Evolutionary conservation across 2,329 filamentous ascomycete species (phyloP), one percentile per base, ranked within the genome.

Genomic region (Teratosphaeria gauchensis): DNA sequence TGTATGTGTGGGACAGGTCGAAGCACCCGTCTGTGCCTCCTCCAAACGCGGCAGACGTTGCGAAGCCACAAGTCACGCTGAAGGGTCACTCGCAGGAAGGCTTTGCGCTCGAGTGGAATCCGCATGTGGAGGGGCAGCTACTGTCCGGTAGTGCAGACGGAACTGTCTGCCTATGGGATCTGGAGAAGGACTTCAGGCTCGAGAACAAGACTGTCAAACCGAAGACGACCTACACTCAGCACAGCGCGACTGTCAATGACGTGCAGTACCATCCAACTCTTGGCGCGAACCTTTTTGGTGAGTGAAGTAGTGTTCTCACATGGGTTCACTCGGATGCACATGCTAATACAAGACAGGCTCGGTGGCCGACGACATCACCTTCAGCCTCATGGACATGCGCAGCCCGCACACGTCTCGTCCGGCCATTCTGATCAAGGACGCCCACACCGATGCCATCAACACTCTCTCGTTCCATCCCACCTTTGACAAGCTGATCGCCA

Each of bases 181-280:
- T 96, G 59, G 91, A 75, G 59, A 66, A 85, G 65, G 85, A 85
- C 58, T 86, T 91, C 64, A 83, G 85, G 58, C 84, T 84, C 65
- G 82, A 82, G 60, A 86, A 85, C 73, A 88, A 84, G 69, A 82
- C 81, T 32, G 78, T 97, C 56, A 84, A 84, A 67, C 86, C 91
- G 12, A 78, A 81, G 4, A 83, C 87, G 54, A 87, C 84, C 46
- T 97, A 94, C 75, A 92, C 85, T 0, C 89, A 96, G 65, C 95
- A 99, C 73, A 86, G 82, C 21, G 86, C 92, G 30, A 89, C 94
- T 57, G 94, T 99, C 71, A 99, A 99, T 73, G 94, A 99, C 69
- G 92, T 99, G 33, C 91, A 97, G 75, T 90, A 95, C 71, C 92
- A 97, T 68, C 92, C 92, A 8, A 83, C 91, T 51, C 89, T 92